Evolutionary conservation across 208 protist species (phyloP), one percentile per base, ranked within the genome.

Genomic region (Acanthamoeba rhysodes): DNA sequence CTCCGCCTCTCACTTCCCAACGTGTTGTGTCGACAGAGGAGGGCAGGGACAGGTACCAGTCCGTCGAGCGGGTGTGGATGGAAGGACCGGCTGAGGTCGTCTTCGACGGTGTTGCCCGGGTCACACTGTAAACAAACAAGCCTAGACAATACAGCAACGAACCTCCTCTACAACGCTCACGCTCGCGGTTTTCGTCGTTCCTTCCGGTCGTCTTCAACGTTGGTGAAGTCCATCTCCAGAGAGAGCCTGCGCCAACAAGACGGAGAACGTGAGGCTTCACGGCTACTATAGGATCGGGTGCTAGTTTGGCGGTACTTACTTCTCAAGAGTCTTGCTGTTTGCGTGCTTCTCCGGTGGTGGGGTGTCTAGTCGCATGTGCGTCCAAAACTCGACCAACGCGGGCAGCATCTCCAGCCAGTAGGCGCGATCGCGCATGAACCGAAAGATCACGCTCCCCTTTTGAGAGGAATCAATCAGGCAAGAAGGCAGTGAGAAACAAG

Each of bases 381-480:
- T 76, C 55, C 87, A 76, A 29, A 93, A 93, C 62, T 93, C 87
- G 37, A 76, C 64, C 18, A 93, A 29, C 45, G 87, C 87, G 27
- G 55, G 62, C 18, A 93, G 45, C 64, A 93, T 53, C 48, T 76
- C 55, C 59, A 76, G 27, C 87, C 87, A 93, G 34, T 93, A 93
- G 24, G 53, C 24, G 41, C 87, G 55, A 34, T 93, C 87, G 5
- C 87, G 53, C 53, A n/a, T 93, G 34, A 93, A 22, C 4, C 87
- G 55, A 41, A 93, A 76, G 34, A 93, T 76, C 24, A 76, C 64
- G 87, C 62, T 93, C 41, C 87, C 87, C 87, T 93, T 22, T 27
- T n/a, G 34, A 2, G 48, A 18, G 16, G 48, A 12, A 87, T 22
- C 48, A 10, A 53, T n/a, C 68, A n/a, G 66, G 20, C 4, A 1